phyloP scores from a whole-genome alignment of 1,139 yeast genomes.

The Protomyces inouyei region DNA sequence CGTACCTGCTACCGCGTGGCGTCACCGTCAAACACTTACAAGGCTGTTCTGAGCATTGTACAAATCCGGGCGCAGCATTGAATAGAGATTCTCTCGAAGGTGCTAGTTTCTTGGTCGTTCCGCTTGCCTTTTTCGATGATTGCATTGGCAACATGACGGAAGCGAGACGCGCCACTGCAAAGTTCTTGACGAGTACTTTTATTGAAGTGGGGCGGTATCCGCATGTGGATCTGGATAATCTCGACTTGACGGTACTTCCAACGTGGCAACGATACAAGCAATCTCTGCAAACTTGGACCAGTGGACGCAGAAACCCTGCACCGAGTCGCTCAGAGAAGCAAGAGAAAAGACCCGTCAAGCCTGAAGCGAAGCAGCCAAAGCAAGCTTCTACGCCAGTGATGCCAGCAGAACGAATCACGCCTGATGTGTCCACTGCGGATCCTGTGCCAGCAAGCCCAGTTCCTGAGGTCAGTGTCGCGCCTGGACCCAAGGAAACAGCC shows the following conservation, averaged over 20 bases:
- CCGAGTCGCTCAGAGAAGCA: not conserved
- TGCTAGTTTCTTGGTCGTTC: not conserved
- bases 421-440: not conserved
- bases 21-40: not conserved
- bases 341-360: not conserved
- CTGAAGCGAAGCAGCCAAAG: not conserved
- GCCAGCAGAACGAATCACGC: not conserved
- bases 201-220: not conserved
- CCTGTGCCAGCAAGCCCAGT: not conserved
- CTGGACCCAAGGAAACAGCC: not conserved
- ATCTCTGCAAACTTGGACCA: not conserved
- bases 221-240: not conserved
- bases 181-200: not conserved
- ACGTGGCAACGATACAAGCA: not conserved
- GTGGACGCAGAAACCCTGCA: not conserved
- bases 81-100: not conserved
- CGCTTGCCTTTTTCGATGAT: not conserved
- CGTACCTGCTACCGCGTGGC: not conserved
- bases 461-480: not conserved
- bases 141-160: not conserved
- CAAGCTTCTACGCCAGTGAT: not conserved
- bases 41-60: not conserved
- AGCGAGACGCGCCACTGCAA: not conserved
- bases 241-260: not conserved
- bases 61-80: not conserved